phyloP scores from a whole-genome alignment of 1,139 yeast genomes.

The Eremothecium coryli region DNA sequence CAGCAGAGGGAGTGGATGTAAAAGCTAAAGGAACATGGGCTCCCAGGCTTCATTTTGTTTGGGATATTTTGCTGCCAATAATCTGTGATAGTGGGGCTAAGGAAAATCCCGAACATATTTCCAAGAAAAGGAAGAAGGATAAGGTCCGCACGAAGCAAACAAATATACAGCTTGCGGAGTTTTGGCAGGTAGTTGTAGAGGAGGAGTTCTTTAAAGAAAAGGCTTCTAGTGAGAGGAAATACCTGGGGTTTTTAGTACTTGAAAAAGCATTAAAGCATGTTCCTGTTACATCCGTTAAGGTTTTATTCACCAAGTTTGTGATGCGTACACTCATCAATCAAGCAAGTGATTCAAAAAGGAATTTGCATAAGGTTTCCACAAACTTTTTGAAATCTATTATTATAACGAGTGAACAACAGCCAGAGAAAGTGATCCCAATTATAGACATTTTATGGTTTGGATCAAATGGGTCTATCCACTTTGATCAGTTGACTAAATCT shows the following conservation, averaged over 20 bases:
- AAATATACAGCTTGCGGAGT: slow-evolving; percentile 46
- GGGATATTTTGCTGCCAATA: slow-evolving; percentile 55
- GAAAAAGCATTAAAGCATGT: slow-evolving; percentile 37
- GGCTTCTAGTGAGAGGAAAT: slow-evolving; percentile 79
- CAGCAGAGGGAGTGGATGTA: slow-evolving; percentile 35
- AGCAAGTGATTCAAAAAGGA: slow-evolving; percentile 54
- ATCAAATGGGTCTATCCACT: slow-evolving; percentile 51
- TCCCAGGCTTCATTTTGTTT: slow-evolving; percentile 73
- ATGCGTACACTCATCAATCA: slow-evolving; percentile 73
- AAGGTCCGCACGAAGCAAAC: slow-evolving; percentile 22
- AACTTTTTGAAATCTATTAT: slow-evolving; percentile 40
- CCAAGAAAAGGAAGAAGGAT: slow-evolving; percentile 33
- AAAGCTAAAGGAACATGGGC: slow-evolving; percentile 64
- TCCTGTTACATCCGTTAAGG: slow-evolving; percentile 32
- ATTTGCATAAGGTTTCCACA: slow-evolving; percentile 59
- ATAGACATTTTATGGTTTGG: slow-evolving; percentile 43
- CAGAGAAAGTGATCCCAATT: slow-evolving; percentile 40
- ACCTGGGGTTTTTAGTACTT: slow-evolving; percentile 76
- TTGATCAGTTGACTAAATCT: slow-evolving; percentile 70
- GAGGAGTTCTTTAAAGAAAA: slow-evolving; percentile 68
- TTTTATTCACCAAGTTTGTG: slow-evolving; percentile 59
- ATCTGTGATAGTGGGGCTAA: slow-evolving; percentile 18
- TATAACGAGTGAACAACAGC: slow-evolving; percentile 29
- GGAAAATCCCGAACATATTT: slow-evolving; percentile 17
- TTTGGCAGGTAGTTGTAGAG: slow-evolving; percentile 76